Evolutionary conservation across 2,329 filamentous ascomycete genomes (phyloP).

Genomic region (Colletotrichum sidae): DNA sequence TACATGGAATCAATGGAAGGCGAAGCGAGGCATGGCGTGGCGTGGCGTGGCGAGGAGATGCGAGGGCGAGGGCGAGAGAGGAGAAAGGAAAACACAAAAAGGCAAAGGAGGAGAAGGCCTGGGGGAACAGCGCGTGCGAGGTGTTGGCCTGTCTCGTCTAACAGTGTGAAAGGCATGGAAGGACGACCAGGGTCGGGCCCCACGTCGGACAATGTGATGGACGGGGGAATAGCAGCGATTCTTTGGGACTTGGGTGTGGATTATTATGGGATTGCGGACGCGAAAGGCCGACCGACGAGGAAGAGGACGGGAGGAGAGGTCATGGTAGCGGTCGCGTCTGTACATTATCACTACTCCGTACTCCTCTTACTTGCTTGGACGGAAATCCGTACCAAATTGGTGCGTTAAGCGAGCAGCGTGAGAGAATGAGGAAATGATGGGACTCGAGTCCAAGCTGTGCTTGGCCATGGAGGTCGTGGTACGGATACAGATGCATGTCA

Average conservation of each 20-base stretch:
- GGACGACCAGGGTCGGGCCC: slow-evolving; percentile 28
- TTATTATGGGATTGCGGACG: slow-evolving; percentile 8
- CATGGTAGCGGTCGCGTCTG: too few relatives aligned
- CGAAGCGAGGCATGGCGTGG: too few relatives aligned
- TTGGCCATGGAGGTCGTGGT: neutral
- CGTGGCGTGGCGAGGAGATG: too few relatives aligned
- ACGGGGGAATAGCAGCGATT: slow-evolving; percentile 27
- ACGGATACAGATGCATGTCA: slow-evolving; percentile 5
- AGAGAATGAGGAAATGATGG: slow-evolving; percentile 8
- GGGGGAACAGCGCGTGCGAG: slow-evolving; percentile 8
- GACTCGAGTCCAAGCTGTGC: neutral
- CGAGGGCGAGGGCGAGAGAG: neutral
- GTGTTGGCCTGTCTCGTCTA: slow-evolving; percentile 32
- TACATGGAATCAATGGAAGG: too few relatives aligned
- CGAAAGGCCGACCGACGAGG: slow-evolving; percentile 1
- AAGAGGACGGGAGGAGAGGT: too few relatives aligned
- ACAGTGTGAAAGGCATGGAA: neutral
- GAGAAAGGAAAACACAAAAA: neutral
- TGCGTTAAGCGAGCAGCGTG: slow-evolving; percentile 12
- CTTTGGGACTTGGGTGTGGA: slow-evolving; percentile 24
- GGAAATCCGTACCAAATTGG: neutral
- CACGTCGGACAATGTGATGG: slow-evolving; percentile 35
- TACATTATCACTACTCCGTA: too few relatives aligned
- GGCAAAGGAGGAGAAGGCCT: neutral
- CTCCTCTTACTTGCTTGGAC: too few relatives aligned